Evolutionary conservation across 139 green algal species (phyloP).

Genomic region (Coccomyxa sp.): DNA sequence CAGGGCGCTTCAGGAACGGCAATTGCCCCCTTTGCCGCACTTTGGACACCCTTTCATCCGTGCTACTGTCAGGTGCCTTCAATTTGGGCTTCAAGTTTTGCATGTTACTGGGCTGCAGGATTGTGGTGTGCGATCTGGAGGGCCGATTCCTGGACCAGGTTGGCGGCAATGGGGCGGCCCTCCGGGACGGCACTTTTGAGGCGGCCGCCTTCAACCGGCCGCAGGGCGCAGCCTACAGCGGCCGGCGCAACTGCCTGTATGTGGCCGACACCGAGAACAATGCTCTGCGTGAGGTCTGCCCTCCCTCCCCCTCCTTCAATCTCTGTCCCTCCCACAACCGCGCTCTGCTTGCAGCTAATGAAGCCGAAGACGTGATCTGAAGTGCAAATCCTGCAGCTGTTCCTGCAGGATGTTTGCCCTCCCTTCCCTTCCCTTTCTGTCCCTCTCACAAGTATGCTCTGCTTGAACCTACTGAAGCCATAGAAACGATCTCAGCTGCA

Average conservation of each 20-base stretch:
- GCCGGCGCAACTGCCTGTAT: slow-evolving; percentile 38
- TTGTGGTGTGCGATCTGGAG: slow-evolving; percentile 61
- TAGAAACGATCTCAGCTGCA: too few species aligned
- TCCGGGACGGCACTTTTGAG: slow-evolving; percentile 54
- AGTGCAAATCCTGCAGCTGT: too few species aligned
- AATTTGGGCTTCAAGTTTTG: not conserved
- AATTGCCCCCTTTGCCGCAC: too few species aligned
- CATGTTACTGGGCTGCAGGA: slow-evolving; percentile 11
- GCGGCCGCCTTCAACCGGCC: slow-evolving; percentile 55
- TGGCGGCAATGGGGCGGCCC: slow-evolving; percentile 57
- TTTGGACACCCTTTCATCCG: too few species aligned
- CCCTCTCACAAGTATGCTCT: too few species aligned
- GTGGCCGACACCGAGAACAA: slow-evolving; percentile 77
- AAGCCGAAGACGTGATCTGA: too few species aligned
- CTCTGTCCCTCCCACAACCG: too few species aligned
- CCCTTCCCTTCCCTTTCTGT: not conserved
- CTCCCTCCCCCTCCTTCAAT: too few species aligned
- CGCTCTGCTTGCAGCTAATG: too few species aligned
- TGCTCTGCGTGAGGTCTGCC: slow-evolving; percentile 36
- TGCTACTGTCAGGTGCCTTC: too few species aligned
- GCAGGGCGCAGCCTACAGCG: slow-evolving; percentile 37
- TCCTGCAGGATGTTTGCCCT: not conserved
- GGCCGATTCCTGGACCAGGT: slow-evolving; percentile 57
- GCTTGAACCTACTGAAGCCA: too few species aligned
- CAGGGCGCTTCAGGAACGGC: too few species aligned